Base-by-base conservation (phyloP, 495 filamentous ascomycete genomes). In the Penicillium cataractarum region DNA sequence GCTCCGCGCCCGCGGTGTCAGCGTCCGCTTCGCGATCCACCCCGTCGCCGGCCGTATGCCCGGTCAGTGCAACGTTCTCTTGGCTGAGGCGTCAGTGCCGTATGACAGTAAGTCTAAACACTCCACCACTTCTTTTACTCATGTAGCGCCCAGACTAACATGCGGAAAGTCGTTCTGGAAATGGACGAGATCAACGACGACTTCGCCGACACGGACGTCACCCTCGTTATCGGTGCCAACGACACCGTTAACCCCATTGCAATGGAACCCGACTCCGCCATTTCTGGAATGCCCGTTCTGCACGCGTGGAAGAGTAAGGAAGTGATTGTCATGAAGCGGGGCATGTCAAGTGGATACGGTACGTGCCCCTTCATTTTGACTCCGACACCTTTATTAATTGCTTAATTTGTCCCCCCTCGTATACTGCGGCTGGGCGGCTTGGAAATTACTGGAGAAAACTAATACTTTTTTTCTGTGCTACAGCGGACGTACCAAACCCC, bases 171-270 rank as follows among this genome's bases (percentile, higher is more conserved):
- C 52, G 90, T 93, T 35, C 79, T 92, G 19, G 91, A 94, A 76
- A 93, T 93, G 91, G 91, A 93, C 71, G 91, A 94, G 74, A 93
- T 94, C 76, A 94, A 94, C 74, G 91, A 94, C 53, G 90, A 93
- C 71, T 94, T 94, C 74, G 67, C 78, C 37, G 88, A 92, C 39
- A 92, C 90, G 0, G 91, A 93, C 65, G 82, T 94, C n/a, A 91
- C 90, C 7, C 82, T 94, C 3, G 90, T 94, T 10, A 94, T 94
- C 65, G 91, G 91, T 5, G 90, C 91, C 12, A 94, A 94, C 65
- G 91, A 94, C 64, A 93, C 90, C 0, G 91, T 94, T 10, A 94
- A 94, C 63, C 91, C 91, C 0, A 92, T 92, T 69, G 90, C 91
- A 5, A 74, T 93, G 60, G 90, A 94, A 70, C 86, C 87, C 1